Conservation (phyloP, 2,329 filamentous ascomycete genomes). For the Gliomastix tumulicola region DNA sequence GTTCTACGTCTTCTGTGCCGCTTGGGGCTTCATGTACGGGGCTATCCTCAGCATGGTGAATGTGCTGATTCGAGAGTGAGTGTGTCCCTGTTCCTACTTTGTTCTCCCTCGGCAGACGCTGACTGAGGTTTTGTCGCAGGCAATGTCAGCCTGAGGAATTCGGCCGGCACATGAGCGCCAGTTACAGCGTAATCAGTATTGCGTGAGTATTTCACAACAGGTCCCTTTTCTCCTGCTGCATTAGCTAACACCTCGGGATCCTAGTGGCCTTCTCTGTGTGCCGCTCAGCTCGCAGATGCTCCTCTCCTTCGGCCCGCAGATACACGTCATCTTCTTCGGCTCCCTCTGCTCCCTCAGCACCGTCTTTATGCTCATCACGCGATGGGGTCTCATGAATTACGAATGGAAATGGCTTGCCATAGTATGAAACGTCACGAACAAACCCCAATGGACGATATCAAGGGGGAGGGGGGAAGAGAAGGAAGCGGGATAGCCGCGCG, state of each 20-base stretch:
- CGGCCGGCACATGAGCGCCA: constrained; percentile 5
- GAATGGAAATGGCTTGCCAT: background rate
- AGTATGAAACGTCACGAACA: background rate
- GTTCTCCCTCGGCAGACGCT: no score
- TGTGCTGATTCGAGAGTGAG: constrained; percentile 5
- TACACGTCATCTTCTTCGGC: constrained; percentile 1
- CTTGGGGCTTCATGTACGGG: constrained; percentile 4
- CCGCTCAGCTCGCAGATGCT: constrained; percentile 3
- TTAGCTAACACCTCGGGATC: no score
- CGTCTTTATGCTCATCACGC: constrained; percentile 1
- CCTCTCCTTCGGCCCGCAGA: background rate
- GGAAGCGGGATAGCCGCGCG: no score
- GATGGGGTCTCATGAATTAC: background rate
- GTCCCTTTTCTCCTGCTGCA: no score
- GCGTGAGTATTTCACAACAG: constrained; percentile 3
- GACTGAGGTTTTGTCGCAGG: background rate
- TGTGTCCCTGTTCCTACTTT: no score
- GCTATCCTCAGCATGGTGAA: constrained; percentile 4
- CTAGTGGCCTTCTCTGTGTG: constrained; percentile 1
- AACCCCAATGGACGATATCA: no score
- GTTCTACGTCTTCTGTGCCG: constrained; percentile 4
- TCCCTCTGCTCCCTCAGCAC: background rate
- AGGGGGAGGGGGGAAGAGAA: no score
- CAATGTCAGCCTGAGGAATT: constrained; percentile 3
- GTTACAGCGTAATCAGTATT: constrained; percentile 3